Evolutionary conservation across 345 rosid genomes (phyloP), one percentile per base, ranked within the genome.

Genomic region (Eucalyptus tenuipes): DNA sequence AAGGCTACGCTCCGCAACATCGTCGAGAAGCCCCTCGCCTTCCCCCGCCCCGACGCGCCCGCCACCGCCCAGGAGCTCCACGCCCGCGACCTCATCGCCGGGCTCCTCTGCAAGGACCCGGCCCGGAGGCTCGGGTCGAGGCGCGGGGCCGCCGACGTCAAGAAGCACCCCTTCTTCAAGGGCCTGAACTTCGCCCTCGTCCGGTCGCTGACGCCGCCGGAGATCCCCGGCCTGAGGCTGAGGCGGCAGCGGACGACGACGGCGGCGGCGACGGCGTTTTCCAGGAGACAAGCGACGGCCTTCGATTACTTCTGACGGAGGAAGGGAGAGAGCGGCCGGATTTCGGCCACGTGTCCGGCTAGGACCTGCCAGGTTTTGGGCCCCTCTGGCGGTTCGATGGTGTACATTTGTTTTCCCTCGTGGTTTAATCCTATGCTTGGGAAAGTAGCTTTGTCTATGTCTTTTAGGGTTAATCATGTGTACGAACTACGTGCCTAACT

Each of bases 1-100:
- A 98, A 96, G 88, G 90, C 88, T 48, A 97, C 99, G n/a, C 96
- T 98, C 90, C 97, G 97, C n/a, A 95, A 93, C 95, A 98, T 98
- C 7, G 93, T 97, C 18, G 94, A 95, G 66, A 94, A 92, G 90
- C 95, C 94, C 25, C 87, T 97, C 88, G 88, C 90, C 55, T 98
- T 96, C 86, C 99, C 98, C 2, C 89, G 92, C 2, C 87, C 27
- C n/a, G 91, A 89, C 52, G 81, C 94, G n/a, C 93, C 97, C 13
- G 89, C 91, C 13, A 91, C 95, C 24, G 50, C 91, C 86, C 88
- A 87, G 25, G 98, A 96, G 92, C 79, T 66, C 42, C 96, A 95
- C 91, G 99, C 98, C 42, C 94, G 96, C 31, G 95, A 95, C 86
- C 90, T 98, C 85, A 95, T 98, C 1, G 91, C 97, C 31, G 91